Base-by-base conservation (phyloP, 352 stramenopile genomes). In the Phytophthora syringae region DNA sequence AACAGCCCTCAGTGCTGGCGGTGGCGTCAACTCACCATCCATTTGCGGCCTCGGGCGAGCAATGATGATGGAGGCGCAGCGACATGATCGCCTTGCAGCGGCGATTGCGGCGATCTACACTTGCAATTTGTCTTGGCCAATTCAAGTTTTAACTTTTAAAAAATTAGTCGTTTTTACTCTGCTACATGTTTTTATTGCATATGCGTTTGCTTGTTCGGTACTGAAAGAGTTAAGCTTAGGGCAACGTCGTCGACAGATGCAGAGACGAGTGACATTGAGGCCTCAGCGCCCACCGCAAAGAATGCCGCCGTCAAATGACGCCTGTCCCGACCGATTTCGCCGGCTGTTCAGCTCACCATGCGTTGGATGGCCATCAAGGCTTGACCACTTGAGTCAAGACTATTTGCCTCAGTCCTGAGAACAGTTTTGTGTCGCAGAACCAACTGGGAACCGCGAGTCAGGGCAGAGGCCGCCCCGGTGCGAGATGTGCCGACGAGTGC, bases 381-480 rank as follows among this genome's bases (percentile, higher is more conserved):
- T 3, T 27, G 21, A 10, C 5, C 27, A 32, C 27, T n/a, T n/a
- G n/a, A n/a, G n/a, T 36, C 25, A 39, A 25, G 47, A 20, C 39
- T 45, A n/a, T 45, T 45, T 45, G n/a, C n/a, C 16, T 16, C 22
- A 15, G 16, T 13, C 22, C 25, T 39, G 22, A 37, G n/a, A 27
- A 43, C 5, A 54, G 12, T 27, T 54, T 25, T 54, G 42, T 42
- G 28, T 54, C 48, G 28, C 48, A 54, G n/a, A 54, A 21, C 48
- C 48, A 54, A 12, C 18, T 54, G 48, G 48, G 28, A n/a, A 1
- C 12, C 2, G 2, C 12, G 12, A 42, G 28, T n/a, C n/a, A n/a
- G n/a, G n/a, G n/a, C n/a, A n/a, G n/a, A n/a, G n/a, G n/a, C n/a
- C n/a, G n/a, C n/a, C n/a, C n/a, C n/a, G n/a, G n/a, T n/a, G n/a